Base-by-base conservation (phyloP, 1,284 basidiomycete genomes). In the Naganishia albida region DNA sequence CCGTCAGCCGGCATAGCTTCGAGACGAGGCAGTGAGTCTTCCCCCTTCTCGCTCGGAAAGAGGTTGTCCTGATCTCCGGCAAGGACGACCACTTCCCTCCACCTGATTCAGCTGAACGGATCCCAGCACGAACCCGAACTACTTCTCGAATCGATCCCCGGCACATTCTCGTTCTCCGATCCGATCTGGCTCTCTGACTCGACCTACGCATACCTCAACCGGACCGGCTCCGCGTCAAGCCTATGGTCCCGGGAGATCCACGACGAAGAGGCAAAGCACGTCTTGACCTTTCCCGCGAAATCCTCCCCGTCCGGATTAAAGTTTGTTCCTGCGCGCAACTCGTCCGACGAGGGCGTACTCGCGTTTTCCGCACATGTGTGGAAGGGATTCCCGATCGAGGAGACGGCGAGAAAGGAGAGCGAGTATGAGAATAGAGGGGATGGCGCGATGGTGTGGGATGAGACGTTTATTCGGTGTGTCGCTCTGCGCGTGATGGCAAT, bases 281-380 rank as follows among this genome's bases (percentile, higher is more conserved):
- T 76, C 8, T 67, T 76, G n/a, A 66, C 70, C 23, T 74, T 75
- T 53, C 75, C 76, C 16, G 23, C 57, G 15, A 34, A 13, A 8
- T 77, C 88, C 55, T 82, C 84, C 7, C 81, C 86, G 6, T 79
- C 72, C 25, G 73, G 81, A 76, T 89, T 93, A 79, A 84, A 84
- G 66, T 91, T 86, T 77, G 83, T 77, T 23, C 6, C 34, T 4
- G 39, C 60, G 0, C 53, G 66, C 3, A 20, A 26, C 18, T 71
- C 68, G n/a, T 68, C 63, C n/a, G 67, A 51, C 20, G n/a, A 20
- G 20, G 67, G 67, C 23, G 55, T 72, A 48, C 68, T 78, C 42
- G 75, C 70, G 7, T 93, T 93, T 80, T 88, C 88, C 0, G 89
- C 88, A 26, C 83, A 85, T 64, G 89, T 93, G 2, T 87, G 90